Evolutionary conservation across 345 rosid genomes (phyloP), one percentile per base, ranked within the genome.

Genomic region (Moricandia arvensis): DNA sequence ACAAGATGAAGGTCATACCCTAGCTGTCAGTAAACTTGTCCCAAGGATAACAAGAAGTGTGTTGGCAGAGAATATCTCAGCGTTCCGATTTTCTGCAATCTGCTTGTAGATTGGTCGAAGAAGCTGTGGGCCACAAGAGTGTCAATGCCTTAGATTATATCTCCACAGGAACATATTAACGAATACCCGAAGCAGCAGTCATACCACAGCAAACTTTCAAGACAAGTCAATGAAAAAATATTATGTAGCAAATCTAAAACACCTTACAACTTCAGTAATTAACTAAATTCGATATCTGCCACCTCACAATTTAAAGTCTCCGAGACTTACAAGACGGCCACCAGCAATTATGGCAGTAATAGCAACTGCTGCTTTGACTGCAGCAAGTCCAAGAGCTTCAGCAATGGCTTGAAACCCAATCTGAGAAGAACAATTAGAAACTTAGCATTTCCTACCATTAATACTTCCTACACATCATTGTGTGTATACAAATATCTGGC

Each of bases 311-410:
- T 45, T 45, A 5, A 13, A 41, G 51, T 45, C 13, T 4, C 37
- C 43, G 75, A 77, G 80, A 82, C 82, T 82, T 85, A 89, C 99
- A 88, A 94, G 84, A 79, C 97, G 91, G 80, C 99, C 99, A 63
- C 99, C 97, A 60, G 96, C 97, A 83, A 94, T 89, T 74, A 94
- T 94, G 66, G 91, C 97, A 77, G 96, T 79, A 75, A 94, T 90
- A 77, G 99, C 99, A 85, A 92, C 89, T 30, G 87, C 88, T 15
- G 97, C 97, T 84, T 90, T 95, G 72, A 95, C 96, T 80, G 91
- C 97, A 74, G 99, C 99, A 62, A 90, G 49, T 73, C 99, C 99
- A 80, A 95, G 97, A 83, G 99, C 99, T 81, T 95, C 99, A 58
- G 96, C 96, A 76, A 95, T 95, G 72, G 99, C 96, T 84, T 90